phyloP scores from a whole-genome alignment of 345 rosid genomes.

The Salix dunnii region DNA sequence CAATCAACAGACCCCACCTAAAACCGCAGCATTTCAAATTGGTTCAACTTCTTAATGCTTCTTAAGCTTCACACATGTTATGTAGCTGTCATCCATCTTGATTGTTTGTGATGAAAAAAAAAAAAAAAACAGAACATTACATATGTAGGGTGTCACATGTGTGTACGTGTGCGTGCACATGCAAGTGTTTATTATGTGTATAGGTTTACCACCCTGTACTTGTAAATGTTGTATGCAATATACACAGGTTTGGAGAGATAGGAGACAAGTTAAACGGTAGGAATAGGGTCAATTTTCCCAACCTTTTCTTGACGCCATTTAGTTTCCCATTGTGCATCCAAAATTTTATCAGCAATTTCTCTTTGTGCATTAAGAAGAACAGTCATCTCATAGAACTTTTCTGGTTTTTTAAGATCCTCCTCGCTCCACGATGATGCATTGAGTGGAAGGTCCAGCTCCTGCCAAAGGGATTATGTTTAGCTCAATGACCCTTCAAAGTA shows the following conservation, averaged over 20 bases:
- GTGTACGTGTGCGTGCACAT: background rate
- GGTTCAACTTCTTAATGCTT: background rate
- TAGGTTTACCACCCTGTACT: background rate
- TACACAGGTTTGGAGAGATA: background rate
- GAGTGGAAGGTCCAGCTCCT: conserved; percentile 84
- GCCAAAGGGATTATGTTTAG: conserved; percentile 28
- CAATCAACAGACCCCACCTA: background rate
- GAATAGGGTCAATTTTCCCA: conserved; percentile 10
- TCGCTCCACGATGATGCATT: conserved; percentile 82
- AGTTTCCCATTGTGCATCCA: conserved; percentile 87
- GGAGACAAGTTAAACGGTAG: background rate
- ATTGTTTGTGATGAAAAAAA: background rate
- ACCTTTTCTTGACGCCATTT: conserved; percentile 96
- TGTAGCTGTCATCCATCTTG: background rate
- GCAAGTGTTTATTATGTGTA: no score
- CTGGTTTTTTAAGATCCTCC: conserved; percentile 76
- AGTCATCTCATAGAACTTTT: conserved; percentile 83
- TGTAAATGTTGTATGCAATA: background rate
- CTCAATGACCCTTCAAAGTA: background rate
- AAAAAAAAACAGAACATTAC: background rate
- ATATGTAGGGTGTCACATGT: background rate
- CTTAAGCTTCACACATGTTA: background rate
- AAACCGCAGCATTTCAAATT: background rate
- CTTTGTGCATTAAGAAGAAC: conserved; percentile 91
- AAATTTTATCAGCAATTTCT: conserved; percentile 72